Percentiles rank a stretch among this genome's conserved stretches.
Conservation (phyloP, 495 filamentous ascomycete species). For the Penicillium alfredii region DNA sequence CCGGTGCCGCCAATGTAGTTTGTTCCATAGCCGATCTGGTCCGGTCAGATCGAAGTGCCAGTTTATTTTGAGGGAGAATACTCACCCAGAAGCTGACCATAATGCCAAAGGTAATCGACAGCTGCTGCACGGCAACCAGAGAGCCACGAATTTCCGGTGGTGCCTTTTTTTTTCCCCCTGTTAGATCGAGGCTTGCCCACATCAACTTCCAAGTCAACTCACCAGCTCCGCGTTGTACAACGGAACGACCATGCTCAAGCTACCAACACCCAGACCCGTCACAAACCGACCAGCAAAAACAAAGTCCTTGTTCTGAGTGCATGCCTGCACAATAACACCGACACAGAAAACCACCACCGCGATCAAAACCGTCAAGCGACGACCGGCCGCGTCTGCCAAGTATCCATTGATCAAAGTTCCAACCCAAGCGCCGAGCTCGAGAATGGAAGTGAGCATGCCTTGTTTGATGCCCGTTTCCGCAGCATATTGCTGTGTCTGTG, state of each 20-base stretch:
- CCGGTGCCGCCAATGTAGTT: constrained; percentile 45
- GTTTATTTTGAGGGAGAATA: constrained; percentile 2
- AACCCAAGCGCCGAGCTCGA: constrained; percentile 79
- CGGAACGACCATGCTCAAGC: constrained; percentile 49
- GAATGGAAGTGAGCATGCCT: constrained; percentile 67
- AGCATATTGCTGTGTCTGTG: constrained; percentile 30
- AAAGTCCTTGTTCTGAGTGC: constrained; percentile 47
- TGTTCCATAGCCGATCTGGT: constrained; percentile 39
- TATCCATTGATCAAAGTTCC: constrained; percentile 70
- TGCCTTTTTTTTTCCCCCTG: constrained; percentile 56
- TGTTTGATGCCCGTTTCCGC: constrained; percentile 45
- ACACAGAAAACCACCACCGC: constrained; percentile 65
- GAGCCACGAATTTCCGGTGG: constrained; percentile 69
- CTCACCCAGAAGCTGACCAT: constrained; percentile 63
- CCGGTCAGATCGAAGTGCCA: constrained; percentile 20
- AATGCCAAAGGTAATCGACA: constrained; percentile 58
- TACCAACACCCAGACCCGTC: constrained; percentile 47
- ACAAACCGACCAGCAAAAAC: constrained; percentile 77
- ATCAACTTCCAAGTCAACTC: background rate
- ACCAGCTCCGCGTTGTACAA: constrained; percentile 59
- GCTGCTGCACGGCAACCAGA: constrained; percentile 65
- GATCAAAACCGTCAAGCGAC: constrained; percentile 67
- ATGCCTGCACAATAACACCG: constrained; percentile 69
- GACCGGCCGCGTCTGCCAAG: constrained; percentile 64
- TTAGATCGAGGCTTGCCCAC: constrained; percentile 43